Percentiles rank a stretch among this genome's conserved stretches.
Conservation (phyloP, 1,284 basidiomycete genomes). For the Boletellus sp. region DNA sequence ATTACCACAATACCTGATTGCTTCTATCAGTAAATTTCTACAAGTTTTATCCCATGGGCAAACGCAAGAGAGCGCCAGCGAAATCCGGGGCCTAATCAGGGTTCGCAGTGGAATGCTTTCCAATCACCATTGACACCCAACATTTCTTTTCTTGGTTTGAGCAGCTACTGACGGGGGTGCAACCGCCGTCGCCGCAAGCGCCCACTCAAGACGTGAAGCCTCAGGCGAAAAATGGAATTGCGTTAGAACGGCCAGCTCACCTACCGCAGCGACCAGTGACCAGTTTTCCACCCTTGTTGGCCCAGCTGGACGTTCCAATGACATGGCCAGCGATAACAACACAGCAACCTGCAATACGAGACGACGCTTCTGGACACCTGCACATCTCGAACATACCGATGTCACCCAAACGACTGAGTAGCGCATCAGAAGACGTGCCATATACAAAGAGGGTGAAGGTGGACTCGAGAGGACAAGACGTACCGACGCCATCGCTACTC, state of each 20-base stretch:
- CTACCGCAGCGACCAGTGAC: conserved; percentile 25
- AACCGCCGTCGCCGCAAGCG: conserved; percentile 21
- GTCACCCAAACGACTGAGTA: conserved; percentile 24
- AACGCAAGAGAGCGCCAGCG: conserved; percentile 31
- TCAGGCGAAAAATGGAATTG: conserved; percentile 14
- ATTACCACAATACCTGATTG: conserved; percentile 41
- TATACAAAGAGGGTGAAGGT: conserved; percentile 22
- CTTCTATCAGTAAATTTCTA: conserved; percentile 39
- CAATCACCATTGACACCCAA: conserved; percentile 43
- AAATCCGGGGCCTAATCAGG: conserved; percentile 55
- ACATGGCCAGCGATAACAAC: conserved; percentile 8
- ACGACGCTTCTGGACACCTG: conserved; percentile 9
- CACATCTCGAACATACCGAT: conserved; percentile 4
- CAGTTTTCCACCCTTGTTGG: conserved; percentile 11
- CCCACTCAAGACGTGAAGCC: conserved; percentile 14
- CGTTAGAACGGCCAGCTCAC: conserved; percentile 25
- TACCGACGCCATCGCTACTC: conserved; percentile 24
- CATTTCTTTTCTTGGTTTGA: conserved; percentile 48
- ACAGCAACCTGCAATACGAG: conserved; percentile 13
- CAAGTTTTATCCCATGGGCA: conserved; percentile 29
- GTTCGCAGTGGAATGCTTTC: conserved; percentile 59
- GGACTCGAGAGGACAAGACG: conserved; percentile 20
- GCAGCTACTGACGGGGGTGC: conserved; percentile 44
- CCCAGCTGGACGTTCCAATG: conserved; percentile 15
- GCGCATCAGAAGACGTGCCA: conserved; percentile 20